Evolutionary conservation across 169 alveolate genomes (phyloP).

Genomic region (Eimeria sp.): DNA sequence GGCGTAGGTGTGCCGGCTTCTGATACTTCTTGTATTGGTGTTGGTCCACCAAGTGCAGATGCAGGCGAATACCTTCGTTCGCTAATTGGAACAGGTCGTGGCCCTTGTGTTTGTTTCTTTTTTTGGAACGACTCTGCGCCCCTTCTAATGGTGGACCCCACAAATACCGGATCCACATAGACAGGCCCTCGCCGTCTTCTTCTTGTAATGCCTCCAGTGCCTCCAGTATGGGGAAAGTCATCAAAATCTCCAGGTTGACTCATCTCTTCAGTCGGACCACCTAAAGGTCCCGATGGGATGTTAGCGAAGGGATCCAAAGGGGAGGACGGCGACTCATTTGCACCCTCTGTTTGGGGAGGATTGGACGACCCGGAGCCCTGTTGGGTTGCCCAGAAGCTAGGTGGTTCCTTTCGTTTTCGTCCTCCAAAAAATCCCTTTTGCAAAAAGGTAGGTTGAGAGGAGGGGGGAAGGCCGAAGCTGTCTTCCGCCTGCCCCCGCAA

Average conservation of each 20-base stretch:
- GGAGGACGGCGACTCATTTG: no score
- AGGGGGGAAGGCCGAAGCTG: not conserved
- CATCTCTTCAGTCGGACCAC: not conserved
- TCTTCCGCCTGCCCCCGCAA: not conserved
- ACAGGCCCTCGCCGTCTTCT: not conserved
- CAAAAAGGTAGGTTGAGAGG: not conserved
- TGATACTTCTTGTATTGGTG: not conserved
- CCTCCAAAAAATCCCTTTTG: not conserved
- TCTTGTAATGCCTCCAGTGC: not conserved
- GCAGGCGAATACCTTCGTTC: not conserved
- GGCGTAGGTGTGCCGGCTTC: no score
- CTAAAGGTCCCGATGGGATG: not conserved
- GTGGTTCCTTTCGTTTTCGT: not conserved
- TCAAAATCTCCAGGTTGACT: no score
- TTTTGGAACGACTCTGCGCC: not conserved
- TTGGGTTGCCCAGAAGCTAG: no score
- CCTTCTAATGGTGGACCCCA: not conserved
- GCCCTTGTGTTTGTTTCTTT: not conserved
- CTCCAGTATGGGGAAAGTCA: not conserved
- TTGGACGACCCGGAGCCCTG: no score
- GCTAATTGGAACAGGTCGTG: not conserved
- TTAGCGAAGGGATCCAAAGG: not conserved
- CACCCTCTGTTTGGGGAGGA: no score
- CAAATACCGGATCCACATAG: not conserved
- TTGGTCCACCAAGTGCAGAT: not conserved